Conservation (phyloP, 176 grass and related monocot genomes). For the Zea mays region Zm-B73-REFERENCE-NAM-5.0 NC_050098.1:11540001-11540500, state of each 20-base stretch:
- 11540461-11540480: slow-evolving; percentile 41
- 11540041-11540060: neutral
- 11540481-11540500: slow-evolving; percentile 29
- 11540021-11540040: neutral
- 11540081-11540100: neutral
- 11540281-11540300: slow-evolving; percentile 29
- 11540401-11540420: slow-evolving; percentile 61
- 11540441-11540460: slow-evolving; percentile 70
- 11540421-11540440: slow-evolving; percentile 75
- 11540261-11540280: neutral
- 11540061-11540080: neutral
- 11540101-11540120: slow-evolving; percentile 1
- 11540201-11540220: slow-evolving; percentile 40
- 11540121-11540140: neutral
- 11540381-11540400: slow-evolving; percentile 40
- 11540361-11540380: slow-evolving; percentile 8
- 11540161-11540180: slow-evolving; percentile 12
- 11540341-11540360: slow-evolving; percentile 22
- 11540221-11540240: neutral
- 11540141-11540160: slow-evolving; percentile 17
- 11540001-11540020: neutral
- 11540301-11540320: neutral
- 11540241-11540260: slow-evolving; percentile 3
- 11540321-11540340: neutral
- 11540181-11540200: slow-evolving; percentile 4